Evolutionary conservation across 768 basidiomycete genomes (phyloP).

Genomic region (Tricholoma bakamatsutake): DNA sequence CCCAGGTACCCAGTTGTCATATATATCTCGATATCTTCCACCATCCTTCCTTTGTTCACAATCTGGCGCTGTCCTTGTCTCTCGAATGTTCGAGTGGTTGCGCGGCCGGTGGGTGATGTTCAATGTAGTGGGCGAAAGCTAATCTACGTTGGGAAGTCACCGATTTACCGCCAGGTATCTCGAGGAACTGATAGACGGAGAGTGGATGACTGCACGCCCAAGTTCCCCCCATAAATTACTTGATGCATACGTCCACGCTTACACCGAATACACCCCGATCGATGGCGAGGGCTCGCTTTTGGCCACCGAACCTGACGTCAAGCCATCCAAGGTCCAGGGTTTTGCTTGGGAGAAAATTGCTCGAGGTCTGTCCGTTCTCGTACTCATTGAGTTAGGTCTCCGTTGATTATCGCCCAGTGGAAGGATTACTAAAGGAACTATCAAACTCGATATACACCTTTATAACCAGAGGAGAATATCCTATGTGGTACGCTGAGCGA

Average conservation of each 20-base stretch:
- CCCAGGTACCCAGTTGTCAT: background rate
- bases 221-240: background rate
- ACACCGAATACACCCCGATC: background rate
- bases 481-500: too few relatives aligned
- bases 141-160: background rate
- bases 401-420: background rate
- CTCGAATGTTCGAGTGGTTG: background rate
- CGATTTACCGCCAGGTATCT: background rate
- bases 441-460: background rate
- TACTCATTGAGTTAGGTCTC: background rate
- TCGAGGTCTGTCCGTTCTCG: background rate
- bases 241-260: background rate
- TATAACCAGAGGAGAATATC: background rate
- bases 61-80: background rate
- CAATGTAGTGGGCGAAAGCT: background rate
- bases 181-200: background rate
- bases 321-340: too few relatives aligned
- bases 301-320: background rate
- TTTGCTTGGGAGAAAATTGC: too few relatives aligned
- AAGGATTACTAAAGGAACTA: background rate
- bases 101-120: background rate
- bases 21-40: background rate
- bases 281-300: background rate
- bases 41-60: background rate
- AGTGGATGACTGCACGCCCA: background rate